Percentiles rank a stretch among this genome's conserved stretches.
Evolutionary conservation across 2,329 filamentous ascomycete species (phyloP).

Genomic region (Polychaeton citri): DNA sequence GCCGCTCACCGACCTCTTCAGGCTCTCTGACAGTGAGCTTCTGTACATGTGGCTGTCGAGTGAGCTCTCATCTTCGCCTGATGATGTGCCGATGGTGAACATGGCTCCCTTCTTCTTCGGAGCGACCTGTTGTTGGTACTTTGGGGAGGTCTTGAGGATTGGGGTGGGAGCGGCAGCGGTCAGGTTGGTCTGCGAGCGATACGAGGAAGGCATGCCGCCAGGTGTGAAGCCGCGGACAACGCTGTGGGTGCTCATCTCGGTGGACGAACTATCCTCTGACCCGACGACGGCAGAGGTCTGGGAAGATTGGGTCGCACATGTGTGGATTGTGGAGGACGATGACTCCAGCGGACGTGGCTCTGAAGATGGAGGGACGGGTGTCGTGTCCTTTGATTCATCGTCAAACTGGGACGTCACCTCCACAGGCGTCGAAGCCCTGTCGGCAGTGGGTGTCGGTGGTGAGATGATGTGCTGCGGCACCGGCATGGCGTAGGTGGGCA

Average conservation of each 20-base stretch:
- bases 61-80: slow-evolving; percentile 73
- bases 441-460: slow-evolving; percentile 4
- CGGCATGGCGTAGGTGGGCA: slow-evolving; percentile 12
- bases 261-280: slow-evolving; percentile 50
- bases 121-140: slow-evolving; percentile 18
- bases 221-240: slow-evolving; percentile 80
- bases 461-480: slow-evolving; percentile 4
- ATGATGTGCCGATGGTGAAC: slow-evolving; percentile 64
- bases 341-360: slow-evolving; percentile 31
- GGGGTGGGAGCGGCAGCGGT: slow-evolving; percentile 37
- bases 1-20: slow-evolving; percentile 40
- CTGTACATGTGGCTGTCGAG: slow-evolving; percentile 44
- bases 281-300: slow-evolving; percentile 24
- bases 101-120: slow-evolving; percentile 47
- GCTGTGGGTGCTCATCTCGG: slow-evolving; percentile 49
- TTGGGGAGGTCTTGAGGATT: slow-evolving; percentile 43
- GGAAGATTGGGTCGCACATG: slow-evolving; percentile 25
- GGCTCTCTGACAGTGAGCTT: slow-evolving; percentile 41
- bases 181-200: slow-evolving; percentile 47
- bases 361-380: neutral
- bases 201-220: slow-evolving; percentile 56
- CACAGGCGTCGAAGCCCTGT: slow-evolving; percentile 10
- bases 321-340: slow-evolving; percentile 43
- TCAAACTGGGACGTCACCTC: slow-evolving; percentile 5
- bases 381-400: slow-evolving; percentile 1